phyloP scores from a whole-genome alignment of 2,329 filamentous ascomycete species.

The Lojkania enalia region DNA sequence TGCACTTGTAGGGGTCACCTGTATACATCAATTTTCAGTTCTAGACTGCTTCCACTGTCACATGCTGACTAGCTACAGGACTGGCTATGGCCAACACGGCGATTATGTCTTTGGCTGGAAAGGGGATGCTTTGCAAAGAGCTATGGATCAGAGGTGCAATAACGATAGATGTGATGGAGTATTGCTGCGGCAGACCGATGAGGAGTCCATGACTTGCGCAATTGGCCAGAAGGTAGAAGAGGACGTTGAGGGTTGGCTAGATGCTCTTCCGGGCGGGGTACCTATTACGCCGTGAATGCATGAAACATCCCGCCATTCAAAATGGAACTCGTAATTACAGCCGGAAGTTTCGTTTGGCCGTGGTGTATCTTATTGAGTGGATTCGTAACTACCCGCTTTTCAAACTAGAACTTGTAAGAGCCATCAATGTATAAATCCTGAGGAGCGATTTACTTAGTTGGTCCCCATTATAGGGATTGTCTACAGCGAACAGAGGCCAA shows the following conservation, averaged over 20 bases:
- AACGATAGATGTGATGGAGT: slow-evolving; percentile 2
- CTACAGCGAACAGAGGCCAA: too few relatives aligned
- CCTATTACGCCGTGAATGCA: not conserved
- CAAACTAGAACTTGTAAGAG: too few relatives aligned
- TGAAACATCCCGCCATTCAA: not conserved
- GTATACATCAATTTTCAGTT: not conserved
- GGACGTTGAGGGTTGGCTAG: slow-evolving; percentile 7
- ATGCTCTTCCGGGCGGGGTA: slow-evolving; percentile 1
- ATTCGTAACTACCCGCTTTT: too few relatives aligned
- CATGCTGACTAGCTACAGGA: slow-evolving; percentile 1
- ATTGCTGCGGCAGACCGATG: slow-evolving; percentile 6
- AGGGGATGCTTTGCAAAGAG: slow-evolving; percentile 16
- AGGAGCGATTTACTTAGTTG: too few relatives aligned
- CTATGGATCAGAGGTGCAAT: slow-evolving; percentile 16
- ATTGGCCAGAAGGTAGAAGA: slow-evolving; percentile 3
- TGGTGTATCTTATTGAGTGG: too few relatives aligned
- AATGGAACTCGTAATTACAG: not conserved
- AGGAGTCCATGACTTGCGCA: slow-evolving; percentile 7
- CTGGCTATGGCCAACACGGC: slow-evolving; percentile 10
- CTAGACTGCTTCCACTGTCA: not conserved
- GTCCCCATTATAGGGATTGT: too few relatives aligned
- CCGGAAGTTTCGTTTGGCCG: too few relatives aligned
- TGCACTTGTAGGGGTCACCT: slow-evolving; percentile 6
- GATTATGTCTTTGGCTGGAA: slow-evolving; percentile 22
- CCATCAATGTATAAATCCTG: too few relatives aligned